phyloP scores from a whole-genome alignment of 192 early-diverging fungal genomes.

The Spinellus fusiger region DNA sequence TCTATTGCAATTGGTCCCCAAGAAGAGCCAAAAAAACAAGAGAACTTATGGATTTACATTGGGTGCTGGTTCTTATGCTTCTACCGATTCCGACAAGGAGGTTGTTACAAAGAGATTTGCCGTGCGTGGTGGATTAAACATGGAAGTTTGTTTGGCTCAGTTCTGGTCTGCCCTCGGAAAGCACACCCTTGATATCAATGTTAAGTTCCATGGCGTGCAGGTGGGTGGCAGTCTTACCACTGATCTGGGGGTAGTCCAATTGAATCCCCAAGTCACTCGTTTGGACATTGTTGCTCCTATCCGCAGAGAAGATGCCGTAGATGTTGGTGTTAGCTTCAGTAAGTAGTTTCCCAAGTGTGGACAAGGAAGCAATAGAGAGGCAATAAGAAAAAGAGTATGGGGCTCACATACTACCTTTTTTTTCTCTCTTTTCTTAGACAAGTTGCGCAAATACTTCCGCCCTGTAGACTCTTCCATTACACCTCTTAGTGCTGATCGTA shows the following conservation, averaged over 20 bases:
- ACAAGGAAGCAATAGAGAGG: neutral
- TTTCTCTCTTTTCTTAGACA: constrained; percentile 33
- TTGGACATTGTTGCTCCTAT: constrained; percentile 66
- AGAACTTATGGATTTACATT: constrained; percentile 49
- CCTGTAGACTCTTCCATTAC: constrained; percentile 58
- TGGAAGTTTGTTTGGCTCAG: constrained; percentile 80
- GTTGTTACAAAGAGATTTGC: constrained; percentile 46
- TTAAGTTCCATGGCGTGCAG: constrained; percentile 79
- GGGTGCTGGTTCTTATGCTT: constrained; percentile 54
- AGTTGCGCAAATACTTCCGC: constrained; percentile 58
- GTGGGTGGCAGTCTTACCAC: constrained; percentile 39
- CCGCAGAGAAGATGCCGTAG: constrained; percentile 64
- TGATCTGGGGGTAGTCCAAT: constrained; percentile 32
- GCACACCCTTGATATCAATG: constrained; percentile 59
- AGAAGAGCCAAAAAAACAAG: constrained; percentile 59
- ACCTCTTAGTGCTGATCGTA: constrained; percentile 64
- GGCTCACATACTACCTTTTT: neutral
- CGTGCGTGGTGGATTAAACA: constrained; percentile 61
- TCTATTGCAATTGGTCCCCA: constrained; percentile 67
- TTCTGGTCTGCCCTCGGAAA: constrained; percentile 81
- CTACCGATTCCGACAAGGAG: constrained; percentile 53
- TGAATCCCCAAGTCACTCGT: constrained; percentile 53
- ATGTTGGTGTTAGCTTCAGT: constrained; percentile 41
- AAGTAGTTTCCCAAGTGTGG: too few species aligned
- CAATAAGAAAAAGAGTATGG: neutral